Conservation (phyloP, 2,329 filamentous ascomycete genomes). For the Colletotrichum sp. region DNA sequence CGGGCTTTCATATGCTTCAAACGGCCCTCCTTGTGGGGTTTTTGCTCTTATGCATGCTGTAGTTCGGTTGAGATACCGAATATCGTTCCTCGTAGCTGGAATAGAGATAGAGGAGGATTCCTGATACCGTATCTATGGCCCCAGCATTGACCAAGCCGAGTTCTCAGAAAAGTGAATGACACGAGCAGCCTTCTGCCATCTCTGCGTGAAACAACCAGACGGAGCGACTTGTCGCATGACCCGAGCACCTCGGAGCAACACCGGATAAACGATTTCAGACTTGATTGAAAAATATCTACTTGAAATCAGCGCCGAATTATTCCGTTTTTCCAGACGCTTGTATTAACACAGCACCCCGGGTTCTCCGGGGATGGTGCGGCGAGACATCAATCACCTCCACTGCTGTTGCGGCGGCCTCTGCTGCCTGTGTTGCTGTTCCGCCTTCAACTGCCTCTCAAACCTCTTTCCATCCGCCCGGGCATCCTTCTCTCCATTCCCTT, state of each 20-base stretch:
- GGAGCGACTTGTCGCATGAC: not conserved
- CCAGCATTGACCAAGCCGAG: not conserved
- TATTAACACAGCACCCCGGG: not conserved
- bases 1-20: not conserved
- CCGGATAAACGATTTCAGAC: not conserved
- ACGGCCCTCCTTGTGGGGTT: not conserved
- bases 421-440: constrained; percentile 14
- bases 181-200: not conserved
- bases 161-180: not conserved
- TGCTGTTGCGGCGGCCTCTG: constrained; percentile 8
- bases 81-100: not conserved
- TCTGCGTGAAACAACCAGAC: not conserved
- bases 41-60: not conserved
- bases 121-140: rapidly evolving
- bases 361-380: not conserved
- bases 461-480: constrained; percentile 21
- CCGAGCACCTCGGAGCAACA: not conserved
- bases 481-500: constrained; percentile 27
- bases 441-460: constrained; percentile 19
- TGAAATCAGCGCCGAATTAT: constrained; percentile 2
- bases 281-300: constrained; percentile 4
- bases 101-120: no score
- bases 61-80: not conserved
- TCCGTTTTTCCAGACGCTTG: not conserved
- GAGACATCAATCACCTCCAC: not conserved